phyloP scores from a whole-genome alignment of 345 rosid genomes.

The Aegle marmelos region DNA sequence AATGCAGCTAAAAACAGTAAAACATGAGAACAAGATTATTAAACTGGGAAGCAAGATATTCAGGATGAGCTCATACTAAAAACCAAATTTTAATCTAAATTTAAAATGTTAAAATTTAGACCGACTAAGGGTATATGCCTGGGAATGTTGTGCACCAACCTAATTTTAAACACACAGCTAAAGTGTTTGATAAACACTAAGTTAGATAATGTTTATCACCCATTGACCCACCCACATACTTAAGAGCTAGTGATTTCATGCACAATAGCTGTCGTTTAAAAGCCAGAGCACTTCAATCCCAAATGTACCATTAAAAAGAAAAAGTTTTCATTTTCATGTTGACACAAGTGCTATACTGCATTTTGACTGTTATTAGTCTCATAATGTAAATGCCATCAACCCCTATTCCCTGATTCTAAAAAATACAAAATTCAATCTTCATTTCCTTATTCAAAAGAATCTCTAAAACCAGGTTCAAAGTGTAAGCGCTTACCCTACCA shows the following conservation, averaged over 20 bases:
- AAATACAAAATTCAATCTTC: not conserved
- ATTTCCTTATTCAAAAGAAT: not conserved
- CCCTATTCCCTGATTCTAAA: not conserved
- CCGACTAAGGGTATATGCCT: not conserved
- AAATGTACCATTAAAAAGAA: no score
- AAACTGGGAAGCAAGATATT: not conserved
- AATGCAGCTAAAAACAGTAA: conserved; percentile 55
- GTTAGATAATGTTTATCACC: not conserved
- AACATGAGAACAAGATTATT: conserved; percentile 9
- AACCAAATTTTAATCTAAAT: not conserved
- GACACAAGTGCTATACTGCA: not conserved
- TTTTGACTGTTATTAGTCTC: not conserved
- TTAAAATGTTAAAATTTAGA: not conserved
- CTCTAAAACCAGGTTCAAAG: not conserved
- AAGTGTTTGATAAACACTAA: not conserved
- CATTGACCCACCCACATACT: not conserved
- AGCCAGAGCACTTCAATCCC: no score
- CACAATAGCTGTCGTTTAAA: no score
- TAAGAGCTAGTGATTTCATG: not conserved
- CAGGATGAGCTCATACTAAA: not conserved
- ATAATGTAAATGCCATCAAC: not conserved
- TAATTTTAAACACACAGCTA: not conserved
- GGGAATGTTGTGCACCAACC: not conserved
- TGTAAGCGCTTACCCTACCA: conserved; percentile 63
- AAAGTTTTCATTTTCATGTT: not conserved